A percentile compares a stretch with the other conserved stretches of the same genome.
Conservation (phyloP, 768 basidiomycete genomes). For the Mycena chlorophos region DNA sequence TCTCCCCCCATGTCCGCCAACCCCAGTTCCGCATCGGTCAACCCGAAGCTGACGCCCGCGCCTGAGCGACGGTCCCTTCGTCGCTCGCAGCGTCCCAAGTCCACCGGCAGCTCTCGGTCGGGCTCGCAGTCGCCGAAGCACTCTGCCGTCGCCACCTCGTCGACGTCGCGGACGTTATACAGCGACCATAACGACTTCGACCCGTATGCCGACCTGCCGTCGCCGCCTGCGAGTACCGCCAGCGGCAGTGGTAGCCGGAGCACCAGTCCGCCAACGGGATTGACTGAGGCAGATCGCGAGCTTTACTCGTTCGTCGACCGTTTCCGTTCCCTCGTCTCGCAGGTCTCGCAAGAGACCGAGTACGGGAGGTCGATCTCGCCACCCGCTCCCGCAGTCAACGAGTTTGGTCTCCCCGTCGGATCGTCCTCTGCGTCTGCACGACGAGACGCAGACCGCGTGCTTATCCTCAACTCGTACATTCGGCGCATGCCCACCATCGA, state of each 20-base stretch:
- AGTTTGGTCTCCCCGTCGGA: slow-evolving; percentile 47
- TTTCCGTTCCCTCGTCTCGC: slow-evolving; percentile 51
- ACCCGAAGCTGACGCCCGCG: slow-evolving; percentile 22
- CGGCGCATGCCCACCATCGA: slow-evolving; percentile 83
- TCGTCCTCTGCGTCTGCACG: slow-evolving; percentile 32
- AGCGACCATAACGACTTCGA: slow-evolving; percentile 12
- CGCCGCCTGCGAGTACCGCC: too few species aligned
- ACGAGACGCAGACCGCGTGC: slow-evolving; percentile 46
- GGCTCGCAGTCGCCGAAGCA: background rate
- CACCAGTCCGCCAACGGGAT: slow-evolving; percentile 24
- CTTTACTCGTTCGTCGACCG: slow-evolving; percentile 47
- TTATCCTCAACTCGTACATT: slow-evolving; percentile 62
- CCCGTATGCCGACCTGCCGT: slow-evolving; percentile 12
- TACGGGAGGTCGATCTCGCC: slow-evolving; percentile 25
- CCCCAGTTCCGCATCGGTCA: slow-evolving; percentile 18
- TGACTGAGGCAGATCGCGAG: slow-evolving; percentile 34
- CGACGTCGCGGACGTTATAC: background rate
- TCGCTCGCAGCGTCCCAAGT: slow-evolving; percentile 11
- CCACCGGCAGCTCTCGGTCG: slow-evolving; percentile 2
- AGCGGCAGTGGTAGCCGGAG: too few species aligned
- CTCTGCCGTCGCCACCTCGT: slow-evolving; percentile 1
- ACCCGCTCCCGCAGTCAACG: slow-evolving; percentile 39
- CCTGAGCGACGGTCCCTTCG: slow-evolving; percentile 16
- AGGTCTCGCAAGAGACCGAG: slow-evolving; percentile 49
- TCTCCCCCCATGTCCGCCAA: slow-evolving; percentile 21